These are phyloP conservation scores for Cutaneotrichosporon cavernicola DNA, from an alignment of 1,284 basidiomycete genomes.

Conservation along the genomic window DNA sequence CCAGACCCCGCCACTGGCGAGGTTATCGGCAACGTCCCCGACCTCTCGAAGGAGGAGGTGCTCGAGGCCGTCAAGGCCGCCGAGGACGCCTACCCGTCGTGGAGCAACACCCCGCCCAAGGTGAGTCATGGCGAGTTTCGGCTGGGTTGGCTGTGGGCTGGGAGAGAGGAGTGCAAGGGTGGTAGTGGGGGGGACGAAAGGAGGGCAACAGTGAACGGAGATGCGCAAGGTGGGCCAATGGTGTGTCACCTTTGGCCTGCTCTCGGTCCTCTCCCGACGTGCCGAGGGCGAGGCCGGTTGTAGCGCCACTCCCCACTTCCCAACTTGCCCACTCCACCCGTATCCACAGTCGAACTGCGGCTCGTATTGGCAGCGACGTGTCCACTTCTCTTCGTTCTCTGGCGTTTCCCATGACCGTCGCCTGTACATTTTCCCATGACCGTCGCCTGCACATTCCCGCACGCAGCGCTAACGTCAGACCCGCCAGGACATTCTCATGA, in stretches of 20 bases:
- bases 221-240: no score
- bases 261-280: no score
- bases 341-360: no score
- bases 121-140: constrained; percentile 9
- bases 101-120: constrained; percentile 67
- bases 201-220: neutral
- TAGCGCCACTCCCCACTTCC: no score
- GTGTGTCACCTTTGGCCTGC: no score
- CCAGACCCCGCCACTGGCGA: constrained; percentile 78
- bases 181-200: neutral
- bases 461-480: constrained; percentile 31
- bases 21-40: constrained; percentile 73
- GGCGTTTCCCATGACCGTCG: no score
- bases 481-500: constrained; percentile 73
- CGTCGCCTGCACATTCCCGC: neutral
- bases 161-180: neutral
- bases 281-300: no score
- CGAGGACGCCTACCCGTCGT: constrained; percentile 67
- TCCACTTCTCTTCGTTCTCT: no score
- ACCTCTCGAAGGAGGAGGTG: constrained; percentile 76
- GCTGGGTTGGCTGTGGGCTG: neutral
- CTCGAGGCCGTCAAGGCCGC: constrained; percentile 75
- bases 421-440: neutral
- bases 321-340: no score
- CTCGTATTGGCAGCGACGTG: no score